Conservation (phyloP, 2,329 filamentous ascomycete species). For the Epichloe elymi region DNA sequence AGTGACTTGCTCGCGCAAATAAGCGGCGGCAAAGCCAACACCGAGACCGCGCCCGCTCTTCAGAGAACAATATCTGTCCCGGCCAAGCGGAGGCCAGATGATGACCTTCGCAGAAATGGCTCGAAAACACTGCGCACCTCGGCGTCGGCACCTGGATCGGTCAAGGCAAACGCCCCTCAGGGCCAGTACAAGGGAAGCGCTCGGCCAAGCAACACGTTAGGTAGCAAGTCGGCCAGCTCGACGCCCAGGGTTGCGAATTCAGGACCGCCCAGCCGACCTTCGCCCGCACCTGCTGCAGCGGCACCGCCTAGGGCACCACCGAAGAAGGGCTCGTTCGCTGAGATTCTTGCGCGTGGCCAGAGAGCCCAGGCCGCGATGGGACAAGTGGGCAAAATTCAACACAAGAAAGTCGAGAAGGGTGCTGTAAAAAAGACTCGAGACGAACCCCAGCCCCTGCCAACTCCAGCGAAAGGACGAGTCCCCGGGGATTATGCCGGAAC, state of each 20-base stretch:
- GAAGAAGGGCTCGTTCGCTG: conserved; percentile 62
- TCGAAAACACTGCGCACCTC: conserved; percentile 28
- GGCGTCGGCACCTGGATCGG: neutral
- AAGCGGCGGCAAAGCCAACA: conserved; percentile 36
- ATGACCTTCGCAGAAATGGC: conserved; percentile 28
- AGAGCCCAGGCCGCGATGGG: conserved; percentile 47
- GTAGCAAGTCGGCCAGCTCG: conserved; percentile 12
- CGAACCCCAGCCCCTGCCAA: conserved; percentile 13
- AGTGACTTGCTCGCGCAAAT: conserved; percentile 39
- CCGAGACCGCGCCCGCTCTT: conserved; percentile 18
- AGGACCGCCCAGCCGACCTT: conserved; percentile 11
- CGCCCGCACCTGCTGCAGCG: conserved; percentile 19
- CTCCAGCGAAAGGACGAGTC: conserved; percentile 14
- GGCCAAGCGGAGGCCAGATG: conserved; percentile 45
- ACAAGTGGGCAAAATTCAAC: conserved; percentile 59
- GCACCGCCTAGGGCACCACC: conserved; percentile 32
- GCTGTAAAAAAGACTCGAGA: conserved; percentile 36
- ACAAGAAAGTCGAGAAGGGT: conserved; percentile 58
- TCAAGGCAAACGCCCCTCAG: neutral
- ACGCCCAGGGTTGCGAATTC: conserved; percentile 11
- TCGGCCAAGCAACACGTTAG: conserved; percentile 10
- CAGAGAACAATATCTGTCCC: conserved; percentile 14
- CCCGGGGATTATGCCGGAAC: conserved; percentile 18
- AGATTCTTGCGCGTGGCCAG: conserved; percentile 61
- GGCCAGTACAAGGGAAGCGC: conserved; percentile 3